Evolutionary conservation across 2,329 filamentous ascomycete genomes (phyloP), one percentile per base, ranked within the genome.

Genomic region (Delphinella strobiligena): DNA sequence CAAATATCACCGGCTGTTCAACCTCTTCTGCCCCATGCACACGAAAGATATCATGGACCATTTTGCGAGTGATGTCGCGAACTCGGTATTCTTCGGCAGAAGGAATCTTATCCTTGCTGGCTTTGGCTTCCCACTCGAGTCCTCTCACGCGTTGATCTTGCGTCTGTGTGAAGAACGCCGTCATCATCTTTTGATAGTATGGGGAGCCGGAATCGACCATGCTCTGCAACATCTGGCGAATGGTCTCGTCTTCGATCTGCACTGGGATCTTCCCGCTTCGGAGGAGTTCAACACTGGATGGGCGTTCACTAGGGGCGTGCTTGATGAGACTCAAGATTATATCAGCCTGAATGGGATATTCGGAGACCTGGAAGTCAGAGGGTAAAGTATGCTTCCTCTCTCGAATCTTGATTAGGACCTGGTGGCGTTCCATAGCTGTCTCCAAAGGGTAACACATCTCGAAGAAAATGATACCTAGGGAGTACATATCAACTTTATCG

Each of bases 401-500:
- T 34, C 85, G 74, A 31, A 95, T 69, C 40, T 72, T 66, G 38
- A 80, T 72, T 19, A 95, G 68, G 3, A 88, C 69, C 31, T 70
- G 63, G 45, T 74, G 71, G 31, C 77, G 66, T 52, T 81, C 78
- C 72, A 79, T 80, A 2, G 64, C 68, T 1, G 77, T 80, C 14
- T 64, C 64, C 33, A 80, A 60, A 3, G 71, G 63, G 48, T 75
- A 68, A 53, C 83, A 93, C 91, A 98, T 98, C 61, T 98, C 91
- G 50, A 95, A 96, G 63, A 98, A 93, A 42, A 98, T 96, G 47
- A 98, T 83, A 0, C 91, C 91, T 31, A 98, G 69, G 0, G 89
- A 95, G 56, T 91, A 98, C 89, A 98, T 96, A 72, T 98, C 91
- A 1, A 96, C 88, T 60, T 95, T 96, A 42, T 85, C 80, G 44